A percentile compares a stretch with the other conserved stretches of the same genome.
These are phyloP conservation scores for Chaetomium strumarium DNA, from an alignment of 2,329 filamentous ascomycete species.

Conservation along the genomic window DNA sequence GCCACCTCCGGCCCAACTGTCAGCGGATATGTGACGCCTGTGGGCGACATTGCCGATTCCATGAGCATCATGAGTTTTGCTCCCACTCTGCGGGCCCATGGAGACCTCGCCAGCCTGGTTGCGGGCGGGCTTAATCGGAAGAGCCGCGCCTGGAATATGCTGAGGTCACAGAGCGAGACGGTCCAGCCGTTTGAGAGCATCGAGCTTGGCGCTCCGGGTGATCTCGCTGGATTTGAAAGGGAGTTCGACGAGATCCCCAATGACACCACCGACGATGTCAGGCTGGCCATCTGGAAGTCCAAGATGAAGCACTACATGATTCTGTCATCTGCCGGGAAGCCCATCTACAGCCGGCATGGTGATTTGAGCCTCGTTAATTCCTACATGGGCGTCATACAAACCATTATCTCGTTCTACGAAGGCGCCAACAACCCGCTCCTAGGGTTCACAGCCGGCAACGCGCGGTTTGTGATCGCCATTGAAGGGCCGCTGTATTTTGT, in stretches of 20 bases:
- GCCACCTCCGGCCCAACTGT: slow-evolving; percentile 33
- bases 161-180: slow-evolving; percentile 56
- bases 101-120: slow-evolving; percentile 77
- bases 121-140: slow-evolving; percentile 62
- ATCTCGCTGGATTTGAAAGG: slow-evolving; percentile 60
- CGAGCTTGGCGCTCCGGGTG: slow-evolving; percentile 40
- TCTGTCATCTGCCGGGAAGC: slow-evolving; percentile 90
- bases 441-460: slow-evolving; percentile 79
- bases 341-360: slow-evolving; percentile 93
- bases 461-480: slow-evolving; percentile 78
- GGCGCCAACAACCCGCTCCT: slow-evolving; percentile 68
- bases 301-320: slow-evolving; percentile 98
- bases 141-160: slow-evolving; percentile 62
- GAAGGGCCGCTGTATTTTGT: slow-evolving; percentile 88
- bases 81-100: slow-evolving; percentile 55
- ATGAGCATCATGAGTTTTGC: slow-evolving; percentile 62
- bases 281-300: slow-evolving; percentile 73
- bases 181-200: slow-evolving; percentile 56
- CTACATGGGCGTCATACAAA: slow-evolving; percentile 92
- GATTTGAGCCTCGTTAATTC: slow-evolving; percentile 84
- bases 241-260: slow-evolving; percentile 73
- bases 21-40: slow-evolving; percentile 37
- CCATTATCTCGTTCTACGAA: slow-evolving; percentile 95
- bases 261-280: slow-evolving; percentile 43
- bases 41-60: slow-evolving; percentile 53